These are phyloP conservation scores for Macrophomina tecta DNA, from an alignment of 2,329 filamentous ascomycete species.

Conservation along the genomic window DNA sequence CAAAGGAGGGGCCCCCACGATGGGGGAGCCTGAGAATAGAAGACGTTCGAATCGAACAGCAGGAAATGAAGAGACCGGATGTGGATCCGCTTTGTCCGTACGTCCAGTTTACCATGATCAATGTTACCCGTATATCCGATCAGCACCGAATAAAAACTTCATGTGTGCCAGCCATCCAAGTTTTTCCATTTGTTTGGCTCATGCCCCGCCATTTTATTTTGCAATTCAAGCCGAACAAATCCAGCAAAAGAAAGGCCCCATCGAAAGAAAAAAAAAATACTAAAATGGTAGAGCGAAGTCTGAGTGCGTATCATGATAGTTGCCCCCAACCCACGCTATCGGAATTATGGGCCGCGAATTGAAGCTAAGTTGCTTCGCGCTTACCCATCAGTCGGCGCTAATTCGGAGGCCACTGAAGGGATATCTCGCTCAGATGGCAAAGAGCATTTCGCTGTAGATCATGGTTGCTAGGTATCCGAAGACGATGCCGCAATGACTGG, in stretches of 20 bases:
- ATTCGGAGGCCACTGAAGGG: conserved; percentile 4
- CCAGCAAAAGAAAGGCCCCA: conserved; percentile 8
- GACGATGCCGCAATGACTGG: conserved; percentile 13
- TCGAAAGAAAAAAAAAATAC: not conserved
- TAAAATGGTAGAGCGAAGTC: conserved; percentile 10
- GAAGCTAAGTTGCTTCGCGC: not conserved
- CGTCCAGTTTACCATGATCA: conserved; percentile 13
- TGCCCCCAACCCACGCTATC: not conserved
- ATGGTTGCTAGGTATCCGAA: conserved; percentile 22
- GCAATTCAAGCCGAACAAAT: conserved; percentile 10
- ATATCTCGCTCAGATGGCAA: conserved; percentile 6
- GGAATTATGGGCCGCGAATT: not conserved
- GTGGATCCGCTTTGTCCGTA: conserved; percentile 5
- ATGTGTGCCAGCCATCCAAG: conserved; percentile 14
- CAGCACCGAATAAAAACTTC: conserved; percentile 20
- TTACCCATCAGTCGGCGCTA: not conserved
- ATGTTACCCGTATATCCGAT: conserved; percentile 8
- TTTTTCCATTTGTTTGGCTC: conserved; percentile 10
- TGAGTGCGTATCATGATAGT: conserved; percentile 7
- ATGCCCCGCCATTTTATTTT: conserved; percentile 2
- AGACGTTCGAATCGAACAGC: not conserved
- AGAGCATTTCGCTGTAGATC: conserved; percentile 9
- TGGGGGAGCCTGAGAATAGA: conserved; percentile 8
- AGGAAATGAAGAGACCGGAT: not conserved
- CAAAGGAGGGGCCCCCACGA: conserved; percentile 7